Conservation (phyloP, 2,329 filamentous ascomycete genomes). For the Endothia cerciana region DNA sequence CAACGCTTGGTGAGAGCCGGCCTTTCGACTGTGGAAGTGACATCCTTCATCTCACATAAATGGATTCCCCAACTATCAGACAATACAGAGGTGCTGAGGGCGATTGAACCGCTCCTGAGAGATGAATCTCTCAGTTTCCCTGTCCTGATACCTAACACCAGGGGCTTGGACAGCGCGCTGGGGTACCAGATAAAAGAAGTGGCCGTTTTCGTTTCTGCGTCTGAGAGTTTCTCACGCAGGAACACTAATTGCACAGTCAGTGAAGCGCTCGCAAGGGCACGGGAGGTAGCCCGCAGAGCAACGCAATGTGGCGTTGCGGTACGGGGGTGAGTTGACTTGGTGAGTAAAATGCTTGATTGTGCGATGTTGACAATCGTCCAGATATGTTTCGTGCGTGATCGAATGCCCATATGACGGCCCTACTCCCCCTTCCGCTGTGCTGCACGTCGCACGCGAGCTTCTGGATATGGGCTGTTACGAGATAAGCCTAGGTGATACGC, state of each 20-base stretch:
- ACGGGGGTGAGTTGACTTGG: constrained; percentile 42
- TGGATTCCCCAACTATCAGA: constrained; percentile 70
- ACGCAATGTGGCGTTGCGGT: constrained; percentile 49
- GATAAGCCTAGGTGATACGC: constrained; percentile 68
- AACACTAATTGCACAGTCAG: constrained; percentile 64
- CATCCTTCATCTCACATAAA: constrained; percentile 69
- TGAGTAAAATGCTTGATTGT: not conserved
- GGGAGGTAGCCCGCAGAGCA: constrained; percentile 50
- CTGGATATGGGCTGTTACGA: constrained; percentile 68
- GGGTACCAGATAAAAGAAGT: constrained; percentile 34
- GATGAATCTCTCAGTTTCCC: constrained; percentile 22
- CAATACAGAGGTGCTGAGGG: constrained; percentile 52
- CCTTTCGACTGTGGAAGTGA: constrained; percentile 65
- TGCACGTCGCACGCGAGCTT: constrained; percentile 47
- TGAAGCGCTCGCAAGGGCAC: constrained; percentile 55
- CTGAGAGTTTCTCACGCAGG: constrained; percentile 59
- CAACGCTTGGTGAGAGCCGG: constrained; percentile 60
- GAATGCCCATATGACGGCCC: constrained; percentile 53
- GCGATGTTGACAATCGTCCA: constrained; percentile 13
- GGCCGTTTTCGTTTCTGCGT: constrained; percentile 63
- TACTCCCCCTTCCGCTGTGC: constrained; percentile 36
- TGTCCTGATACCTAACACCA: constrained; percentile 56
- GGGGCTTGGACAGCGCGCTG: constrained; percentile 52
- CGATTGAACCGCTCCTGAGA: constrained; percentile 7
- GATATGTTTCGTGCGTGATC: constrained; percentile 60